phyloP scores from a whole-genome alignment of 352 stramenopile species.

The Phytophthora chlamydospora region DNA sequence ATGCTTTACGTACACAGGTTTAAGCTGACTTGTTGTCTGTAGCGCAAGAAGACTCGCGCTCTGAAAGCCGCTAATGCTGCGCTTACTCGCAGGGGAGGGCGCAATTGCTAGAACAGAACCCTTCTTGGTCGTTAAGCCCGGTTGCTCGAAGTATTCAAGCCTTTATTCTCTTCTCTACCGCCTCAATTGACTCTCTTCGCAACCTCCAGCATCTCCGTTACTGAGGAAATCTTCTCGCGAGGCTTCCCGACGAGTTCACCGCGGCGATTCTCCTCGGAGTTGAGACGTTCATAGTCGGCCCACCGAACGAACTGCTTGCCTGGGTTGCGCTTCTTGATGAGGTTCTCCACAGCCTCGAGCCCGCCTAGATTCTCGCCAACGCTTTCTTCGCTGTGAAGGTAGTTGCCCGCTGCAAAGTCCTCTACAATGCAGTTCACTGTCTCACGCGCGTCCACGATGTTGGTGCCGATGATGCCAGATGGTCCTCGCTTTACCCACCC shows the following conservation, averaged over 20 bases:
- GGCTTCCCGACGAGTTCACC: slow-evolving; percentile 68
- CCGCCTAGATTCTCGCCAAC: slow-evolving; percentile 29
- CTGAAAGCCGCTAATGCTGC: slow-evolving; percentile 49
- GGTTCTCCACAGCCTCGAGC: slow-evolving; percentile 48
- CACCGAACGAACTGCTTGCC: slow-evolving; percentile 76
- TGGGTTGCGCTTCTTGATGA: slow-evolving; percentile 56
- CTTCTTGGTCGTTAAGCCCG: not conserved
- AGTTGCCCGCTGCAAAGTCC: slow-evolving; percentile 72
- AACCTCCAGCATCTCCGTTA: slow-evolving; percentile 75
- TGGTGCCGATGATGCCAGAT: slow-evolving; percentile 98
- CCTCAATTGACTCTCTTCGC: slow-evolving; percentile 30
- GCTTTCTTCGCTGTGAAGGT: slow-evolving; percentile 37
- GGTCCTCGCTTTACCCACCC: slow-evolving; percentile 98
- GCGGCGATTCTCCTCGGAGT: slow-evolving; percentile 63
- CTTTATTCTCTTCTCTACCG: slow-evolving; percentile 8
- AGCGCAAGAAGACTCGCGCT: slow-evolving; percentile 56
- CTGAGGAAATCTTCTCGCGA: slow-evolving; percentile 83
- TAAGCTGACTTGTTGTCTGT: not conserved
- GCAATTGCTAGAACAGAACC: slow-evolving; percentile 8
- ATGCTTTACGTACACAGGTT: not conserved
- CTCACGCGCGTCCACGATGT: slow-evolving; percentile 97
- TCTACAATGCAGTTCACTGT: slow-evolving; percentile 94
- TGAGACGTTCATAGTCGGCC: slow-evolving; percentile 67
- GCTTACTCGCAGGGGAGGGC: slow-evolving; percentile 43
- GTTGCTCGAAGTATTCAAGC: not conserved